Conservation (phyloP, 169 alveolate genomes). For the Ichthyophthirius multifiliis region DNA sequence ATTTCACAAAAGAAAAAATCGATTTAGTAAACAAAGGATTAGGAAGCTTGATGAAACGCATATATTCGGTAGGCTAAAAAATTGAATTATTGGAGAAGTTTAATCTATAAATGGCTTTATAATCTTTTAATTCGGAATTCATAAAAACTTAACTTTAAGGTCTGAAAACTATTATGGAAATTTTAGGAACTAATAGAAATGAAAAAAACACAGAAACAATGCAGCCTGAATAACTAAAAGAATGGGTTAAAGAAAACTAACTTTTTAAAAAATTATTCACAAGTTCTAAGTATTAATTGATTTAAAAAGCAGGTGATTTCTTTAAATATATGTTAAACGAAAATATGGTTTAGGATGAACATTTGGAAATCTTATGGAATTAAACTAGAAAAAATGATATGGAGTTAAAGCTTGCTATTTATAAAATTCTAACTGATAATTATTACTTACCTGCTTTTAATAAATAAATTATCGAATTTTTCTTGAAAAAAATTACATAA, state of each 20-base stretch:
- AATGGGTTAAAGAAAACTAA: conserved; percentile 71
- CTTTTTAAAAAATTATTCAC: conserved; percentile 71
- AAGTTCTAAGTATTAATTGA: conserved; percentile 70
- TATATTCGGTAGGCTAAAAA: conserved; percentile 33
- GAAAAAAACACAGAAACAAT: conserved; percentile 11
- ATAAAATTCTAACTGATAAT: conserved; percentile 49
- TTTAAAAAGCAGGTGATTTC: conserved; percentile 69
- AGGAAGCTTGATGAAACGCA: conserved; percentile 46
- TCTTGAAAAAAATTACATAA: conserved; percentile 59
- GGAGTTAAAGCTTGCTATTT: conserved; percentile 68
- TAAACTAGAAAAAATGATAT: conserved; percentile 72
- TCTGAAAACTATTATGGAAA: conserved; percentile 52
- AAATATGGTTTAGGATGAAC: conserved; percentile 51
- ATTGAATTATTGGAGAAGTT: conserved; percentile 27
- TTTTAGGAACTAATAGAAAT: conserved; percentile 25
- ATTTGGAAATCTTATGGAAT: conserved; percentile 69
- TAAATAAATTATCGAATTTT: conserved; percentile 57
- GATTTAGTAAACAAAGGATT: conserved; percentile 32
- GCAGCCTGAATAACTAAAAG: conserved; percentile 11
- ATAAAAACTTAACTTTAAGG: conserved; percentile 75
- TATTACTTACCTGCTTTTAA: conserved; percentile 60
- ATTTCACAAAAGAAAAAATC: conserved; percentile 60
- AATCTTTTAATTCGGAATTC: conserved; percentile 56
- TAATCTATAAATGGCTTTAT: conserved; percentile 42
- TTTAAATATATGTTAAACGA: conserved; percentile 64